These are phyloP conservation scores for Ophiostoma montium DNA, from an alignment of 2,329 filamentous ascomycete species.

Conservation along the genomic window DNA sequence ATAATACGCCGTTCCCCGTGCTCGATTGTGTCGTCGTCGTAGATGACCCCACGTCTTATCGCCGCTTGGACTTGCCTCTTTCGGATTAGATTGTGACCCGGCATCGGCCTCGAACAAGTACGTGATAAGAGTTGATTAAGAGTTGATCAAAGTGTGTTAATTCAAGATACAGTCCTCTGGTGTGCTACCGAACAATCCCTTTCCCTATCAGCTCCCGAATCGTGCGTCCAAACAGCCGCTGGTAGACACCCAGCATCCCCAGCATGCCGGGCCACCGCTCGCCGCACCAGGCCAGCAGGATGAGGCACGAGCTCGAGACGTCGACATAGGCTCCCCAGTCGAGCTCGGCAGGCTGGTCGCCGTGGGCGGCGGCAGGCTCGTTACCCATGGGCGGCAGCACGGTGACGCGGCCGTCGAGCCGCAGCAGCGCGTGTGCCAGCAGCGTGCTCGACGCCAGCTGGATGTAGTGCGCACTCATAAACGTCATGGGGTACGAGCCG, in stretches of 20 bases:
- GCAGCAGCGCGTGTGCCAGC: conserved; percentile 18
- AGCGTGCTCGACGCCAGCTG: conserved; percentile 19
- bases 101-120: background rate
- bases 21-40: background rate
- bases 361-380: background rate
- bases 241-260: conserved; percentile 10
- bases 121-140: no score
- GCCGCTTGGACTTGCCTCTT: background rate
- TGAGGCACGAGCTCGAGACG: conserved; percentile 8
- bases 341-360: background rate
- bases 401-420: conserved; percentile 16
- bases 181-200: background rate
- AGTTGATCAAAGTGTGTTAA: no score
- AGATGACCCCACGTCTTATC: background rate
- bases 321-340: conserved; percentile 12
- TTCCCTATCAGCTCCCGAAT: conserved; percentile 8
- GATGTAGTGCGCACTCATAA: conserved; percentile 20
- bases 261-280: conserved; percentile 13
- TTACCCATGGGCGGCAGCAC: conserved; percentile 13
- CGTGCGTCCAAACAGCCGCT: conserved; percentile 5
- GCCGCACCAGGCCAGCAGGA: conserved; percentile 11
- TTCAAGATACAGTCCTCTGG: no score
- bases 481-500: conserved; percentile 20
- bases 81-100: background rate
- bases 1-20: background rate